Base-by-base conservation (phyloP, 768 basidiomycete species). In the Tubosaeta brunneosetosa region DNA sequence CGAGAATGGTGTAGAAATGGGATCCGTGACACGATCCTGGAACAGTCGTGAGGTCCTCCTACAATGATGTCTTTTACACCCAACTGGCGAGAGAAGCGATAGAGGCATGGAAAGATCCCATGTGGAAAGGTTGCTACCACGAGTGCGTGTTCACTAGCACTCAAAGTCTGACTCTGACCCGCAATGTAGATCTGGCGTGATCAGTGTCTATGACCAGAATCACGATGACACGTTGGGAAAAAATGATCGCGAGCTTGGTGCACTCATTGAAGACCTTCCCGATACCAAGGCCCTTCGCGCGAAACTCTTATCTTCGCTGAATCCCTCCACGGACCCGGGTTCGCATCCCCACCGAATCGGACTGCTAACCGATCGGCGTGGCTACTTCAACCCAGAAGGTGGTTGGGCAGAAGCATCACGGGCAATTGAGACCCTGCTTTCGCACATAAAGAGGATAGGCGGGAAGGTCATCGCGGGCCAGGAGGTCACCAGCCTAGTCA, bases 381-480 rank as follows among this genome's bases (percentile, higher is more conserved):
- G 86, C 1, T 94, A 88, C 62, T 58, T 87, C 42, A 95, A 93
- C 61, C 72, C 71, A 8, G 84, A 88, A 34, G 82, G 87, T 1
- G 94, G 94, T 13, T 97, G 94, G 94, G 91, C 82, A 3, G 76
- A 86, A 61, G 91, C 94, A 1, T 74, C 77, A 1, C 79, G 85
- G 62, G 91, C 86, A 3, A 61, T 92, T 9, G 61, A 67, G 3
- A 63, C 77, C 10, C 69, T 89, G 52, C 77, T 85, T 47, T 63
- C 69, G 27, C 78, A 74, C 41, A 83, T 95, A 4, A 62, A 65
- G n/a, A 62, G 72, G 11, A 71, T 83, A 40, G 85, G 85, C 0
- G 91, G 84, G 1, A 75, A 70, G 22, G 69, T 95, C 29, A 26
- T 85, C 4, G 56, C 76, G 0, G 84, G 83, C 3, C 84, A 81